Base-by-base conservation (phyloP, 1,284 basidiomycete species). In the Apiotrichum akiyoshidainum region DNA sequence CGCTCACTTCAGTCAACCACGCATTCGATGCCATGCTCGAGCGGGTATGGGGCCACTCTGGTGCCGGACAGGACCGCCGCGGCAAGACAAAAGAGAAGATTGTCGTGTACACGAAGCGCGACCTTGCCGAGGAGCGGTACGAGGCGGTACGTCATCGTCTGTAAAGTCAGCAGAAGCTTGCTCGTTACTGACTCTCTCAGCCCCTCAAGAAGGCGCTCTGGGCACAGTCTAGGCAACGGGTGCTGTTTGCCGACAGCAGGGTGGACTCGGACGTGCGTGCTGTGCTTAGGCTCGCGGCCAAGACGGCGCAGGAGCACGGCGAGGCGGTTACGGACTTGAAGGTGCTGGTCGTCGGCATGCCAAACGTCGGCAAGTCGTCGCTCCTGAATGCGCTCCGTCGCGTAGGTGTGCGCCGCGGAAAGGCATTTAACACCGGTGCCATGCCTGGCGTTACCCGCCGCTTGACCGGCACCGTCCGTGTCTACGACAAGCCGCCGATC, bases 361-460 rank as follows among this genome's bases (percentile, higher is more conserved):
- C 95, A 6, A 99, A 99, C 73, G 93, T 98, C 45, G 96, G 96
- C 50, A 99, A 99, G 80, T 96, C 92, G 33, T 93, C 91, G 5
- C 78, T 99, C 52, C 80, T 99, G 16, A 99, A 99, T 72, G 86
- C 90, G 0, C 81, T 99, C n/a, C 84, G 96, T 45, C 86, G 87
- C 68, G 87, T 87, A 61, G 95, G 94, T 5, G 89, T 95, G 35
- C 82, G 85, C 61, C 92, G 91, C 72, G 86, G 59, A 17, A 97
- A 98, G 78, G 93, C 92, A 1, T 84, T 97, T 56, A 85, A 85
- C 58, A 96, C 92, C 0, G 93, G 91, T 16, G 86, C 91, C 1
- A 85, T 89, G 71, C 92, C 95, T 0, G 93, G 93, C 12, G 83
- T 91, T 65, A 97, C 93, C 11, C 86, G 88, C 47, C 84, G 87